A percentile compares a stretch with the other conserved stretches of the same genome.
Conservation (phyloP, 2,329 filamentous ascomycete species). For the Laburnicola sp. region DNA sequence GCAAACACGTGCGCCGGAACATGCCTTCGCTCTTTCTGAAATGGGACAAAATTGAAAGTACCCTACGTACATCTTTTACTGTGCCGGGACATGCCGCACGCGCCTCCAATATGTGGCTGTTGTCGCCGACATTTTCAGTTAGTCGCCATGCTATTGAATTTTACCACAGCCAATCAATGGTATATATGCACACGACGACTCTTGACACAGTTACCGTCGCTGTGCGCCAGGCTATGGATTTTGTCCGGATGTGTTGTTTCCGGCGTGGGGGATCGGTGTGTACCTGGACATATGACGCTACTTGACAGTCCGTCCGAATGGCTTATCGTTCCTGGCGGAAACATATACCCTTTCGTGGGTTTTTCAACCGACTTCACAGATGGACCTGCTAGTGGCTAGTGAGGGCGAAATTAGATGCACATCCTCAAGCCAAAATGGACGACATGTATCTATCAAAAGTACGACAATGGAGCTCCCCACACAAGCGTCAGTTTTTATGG, state of each 20-base stretch:
- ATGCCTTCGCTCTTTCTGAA: slow-evolving; percentile 12
- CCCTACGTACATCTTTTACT: background rate
- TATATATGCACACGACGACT: background rate
- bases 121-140: slow-evolving; percentile 35
- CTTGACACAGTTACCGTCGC: background rate
- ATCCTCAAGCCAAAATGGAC: slow-evolving; percentile 20
- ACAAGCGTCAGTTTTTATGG: too few species aligned
- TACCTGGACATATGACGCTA: background rate
- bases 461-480: too few species aligned
- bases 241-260: background rate
- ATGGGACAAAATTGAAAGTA: background rate
- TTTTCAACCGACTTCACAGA: slow-evolving; percentile 19
- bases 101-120: slow-evolving; percentile 23
- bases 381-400: slow-evolving; percentile 5
- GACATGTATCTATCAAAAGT: slow-evolving; percentile 3
- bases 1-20: slow-evolving; percentile 11
- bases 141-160: slow-evolving; percentile 20
- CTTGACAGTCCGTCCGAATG: background rate
- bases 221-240: slow-evolving; percentile 5
- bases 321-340: background rate
- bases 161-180: slow-evolving; percentile 9
- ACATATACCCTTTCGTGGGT: background rate
- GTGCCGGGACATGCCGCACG: slow-evolving; percentile 17
- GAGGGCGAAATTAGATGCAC: slow-evolving; percentile 14
- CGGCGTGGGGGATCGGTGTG: background rate